Evolutionary conservation across 768 basidiomycete genomes (phyloP).

Genomic region (Saitozyma sp.): DNA sequence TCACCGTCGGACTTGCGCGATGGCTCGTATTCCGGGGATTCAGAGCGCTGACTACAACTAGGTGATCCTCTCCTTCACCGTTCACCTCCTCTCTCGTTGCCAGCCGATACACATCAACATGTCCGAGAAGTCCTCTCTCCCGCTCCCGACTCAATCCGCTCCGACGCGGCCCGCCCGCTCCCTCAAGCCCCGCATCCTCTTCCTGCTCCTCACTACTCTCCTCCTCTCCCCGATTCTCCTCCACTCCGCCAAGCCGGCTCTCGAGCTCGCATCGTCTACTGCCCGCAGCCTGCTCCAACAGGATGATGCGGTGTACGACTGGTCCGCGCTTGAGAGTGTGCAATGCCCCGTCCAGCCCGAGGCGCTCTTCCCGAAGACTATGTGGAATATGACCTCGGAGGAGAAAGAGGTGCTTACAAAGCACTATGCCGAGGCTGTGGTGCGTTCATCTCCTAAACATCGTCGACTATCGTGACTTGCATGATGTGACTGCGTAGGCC

Average conservation of each 20-base stretch:
- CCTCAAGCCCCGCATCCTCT: not conserved
- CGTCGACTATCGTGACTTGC: not conserved
- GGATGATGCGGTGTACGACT: not conserved
- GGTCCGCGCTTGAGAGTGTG: not conserved
- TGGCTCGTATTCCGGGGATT: too few species aligned
- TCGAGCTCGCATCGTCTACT: not conserved
- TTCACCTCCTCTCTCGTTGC: too few species aligned
- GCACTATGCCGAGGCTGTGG: slow-evolving; percentile 36
- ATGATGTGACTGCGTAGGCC: not conserved
- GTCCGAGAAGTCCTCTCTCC: not conserved
- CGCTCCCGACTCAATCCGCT: not conserved
- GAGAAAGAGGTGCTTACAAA: slow-evolving; percentile 31
- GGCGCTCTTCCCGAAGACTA: slow-evolving; percentile 31
- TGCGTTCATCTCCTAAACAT: slow-evolving; percentile 13
- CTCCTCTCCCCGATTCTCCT: not conserved
- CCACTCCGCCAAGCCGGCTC: not conserved
- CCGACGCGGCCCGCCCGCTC: not conserved
- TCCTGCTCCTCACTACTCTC: not conserved
- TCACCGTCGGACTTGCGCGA: too few species aligned
- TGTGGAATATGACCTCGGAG: slow-evolving; percentile 32
- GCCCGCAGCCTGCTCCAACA: not conserved
- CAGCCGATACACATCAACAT: not conserved
- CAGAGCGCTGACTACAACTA: too few species aligned
- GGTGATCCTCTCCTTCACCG: too few species aligned
- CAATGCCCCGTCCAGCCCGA: slow-evolving; percentile 43